These are phyloP conservation scores for Pyrenochaeta sp. DNA, from an alignment of 2,329 filamentous ascomycete species.

Conservation along the genomic window DNA sequence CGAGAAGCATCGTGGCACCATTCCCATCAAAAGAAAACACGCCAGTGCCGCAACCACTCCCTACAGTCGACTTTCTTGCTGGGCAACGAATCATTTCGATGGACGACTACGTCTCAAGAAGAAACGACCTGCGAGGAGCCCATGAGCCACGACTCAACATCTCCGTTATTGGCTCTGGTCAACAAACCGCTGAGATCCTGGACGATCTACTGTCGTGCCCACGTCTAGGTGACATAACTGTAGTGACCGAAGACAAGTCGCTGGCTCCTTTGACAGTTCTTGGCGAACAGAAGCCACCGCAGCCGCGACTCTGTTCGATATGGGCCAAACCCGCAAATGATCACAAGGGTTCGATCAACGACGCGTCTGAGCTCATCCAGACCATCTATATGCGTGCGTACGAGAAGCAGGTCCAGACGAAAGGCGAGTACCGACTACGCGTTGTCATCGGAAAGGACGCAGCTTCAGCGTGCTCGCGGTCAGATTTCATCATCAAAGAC, in stretches of 20 bases:
- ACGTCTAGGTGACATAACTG: conserved; percentile 45
- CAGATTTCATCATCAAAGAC: conserved; percentile 45
- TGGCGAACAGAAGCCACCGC: conserved; percentile 33
- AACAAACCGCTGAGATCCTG: conserved; percentile 40
- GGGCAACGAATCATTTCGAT: conserved; percentile 46
- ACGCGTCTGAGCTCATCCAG: conserved; percentile 42
- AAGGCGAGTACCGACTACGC: conserved; percentile 39
- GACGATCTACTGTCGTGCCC: conserved; percentile 46
- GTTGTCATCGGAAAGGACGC: conserved; percentile 38
- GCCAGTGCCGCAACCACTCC: conserved; percentile 28
- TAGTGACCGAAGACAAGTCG: conserved; percentile 45
- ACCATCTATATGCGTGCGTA: conserved; percentile 47
- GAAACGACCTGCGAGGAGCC: conserved; percentile 40
- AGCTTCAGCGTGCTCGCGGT: conserved; percentile 31
- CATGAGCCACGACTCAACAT: conserved; percentile 41
- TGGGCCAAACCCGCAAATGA: conserved; percentile 42
- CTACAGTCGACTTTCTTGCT: conserved; percentile 38
- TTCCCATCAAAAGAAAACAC: conserved; percentile 27
- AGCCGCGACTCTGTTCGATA: conserved; percentile 46
- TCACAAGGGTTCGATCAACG: conserved; percentile 26
- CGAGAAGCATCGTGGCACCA: conserved; percentile 40
- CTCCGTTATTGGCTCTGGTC: conserved; percentile 41
- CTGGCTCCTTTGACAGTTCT: conserved; percentile 41
- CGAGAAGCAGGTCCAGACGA: conserved; percentile 47
- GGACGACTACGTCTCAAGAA: conserved; percentile 41